Percentiles rank a stretch among this genome's conserved stretches.
These are phyloP conservation scores for Suillus subaureus DNA, from an alignment of 768 basidiomycete species.

Conservation along the genomic window DNA sequence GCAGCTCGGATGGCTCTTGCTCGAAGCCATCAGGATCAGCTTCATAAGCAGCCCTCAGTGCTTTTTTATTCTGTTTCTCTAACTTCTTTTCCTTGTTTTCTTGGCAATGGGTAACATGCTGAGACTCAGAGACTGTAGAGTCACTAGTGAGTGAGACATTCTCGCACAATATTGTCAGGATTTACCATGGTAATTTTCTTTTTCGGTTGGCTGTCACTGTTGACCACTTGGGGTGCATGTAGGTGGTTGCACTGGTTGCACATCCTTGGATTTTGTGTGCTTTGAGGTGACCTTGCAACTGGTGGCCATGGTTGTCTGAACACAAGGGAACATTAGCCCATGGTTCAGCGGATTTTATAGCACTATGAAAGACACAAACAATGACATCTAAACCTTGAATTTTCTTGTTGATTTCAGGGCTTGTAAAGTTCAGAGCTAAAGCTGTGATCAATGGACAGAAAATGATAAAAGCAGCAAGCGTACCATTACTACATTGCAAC, in stretches of 20 bases:
- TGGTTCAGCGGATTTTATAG: not conserved
- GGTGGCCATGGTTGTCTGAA: not conserved
- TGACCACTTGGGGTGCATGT: not conserved
- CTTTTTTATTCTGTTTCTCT: not conserved
- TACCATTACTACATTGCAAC: not conserved
- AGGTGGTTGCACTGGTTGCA: not conserved
- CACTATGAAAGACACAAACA: not conserved
- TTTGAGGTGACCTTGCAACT: not conserved
- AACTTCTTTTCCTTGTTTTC: not conserved
- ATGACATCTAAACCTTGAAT: not conserved
- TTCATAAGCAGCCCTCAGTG: not conserved
- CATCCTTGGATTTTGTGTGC: not conserved
- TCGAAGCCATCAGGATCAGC: not conserved
- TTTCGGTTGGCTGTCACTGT: not conserved
- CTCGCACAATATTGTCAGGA: not conserved
- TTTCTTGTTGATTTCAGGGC: not conserved
- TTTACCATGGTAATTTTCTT: not conserved
- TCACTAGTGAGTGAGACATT: not conserved
- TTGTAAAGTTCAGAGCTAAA: slow-evolving; percentile 2
- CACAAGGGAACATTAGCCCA: not conserved
- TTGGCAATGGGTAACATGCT: not conserved
- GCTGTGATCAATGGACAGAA: not conserved
- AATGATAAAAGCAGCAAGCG: not conserved
- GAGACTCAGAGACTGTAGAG: not conserved
- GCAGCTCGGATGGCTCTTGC: not conserved